Evolutionary conservation across 805 yeast genomes (phyloP), one percentile per base, ranked within the genome.

Genomic region (Candida chauliodis): DNA sequence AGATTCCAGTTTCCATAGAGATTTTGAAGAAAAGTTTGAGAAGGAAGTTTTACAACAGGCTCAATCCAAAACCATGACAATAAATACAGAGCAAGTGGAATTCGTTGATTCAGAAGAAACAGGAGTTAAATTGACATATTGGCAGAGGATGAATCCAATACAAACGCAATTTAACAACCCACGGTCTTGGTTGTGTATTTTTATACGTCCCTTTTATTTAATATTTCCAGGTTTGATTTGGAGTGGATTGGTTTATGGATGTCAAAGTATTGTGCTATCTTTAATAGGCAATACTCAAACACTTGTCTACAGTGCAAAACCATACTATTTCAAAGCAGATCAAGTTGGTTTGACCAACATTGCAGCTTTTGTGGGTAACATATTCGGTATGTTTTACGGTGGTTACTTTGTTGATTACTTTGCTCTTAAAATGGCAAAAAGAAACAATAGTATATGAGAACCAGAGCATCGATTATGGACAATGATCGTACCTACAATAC

Each of bases 251-350:
- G 61, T 66, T 16, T 71, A 72, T 43, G 77, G 76, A 8, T 66
- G 71, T 16, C 75, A 69, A 45, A 69, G 71, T 58, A 66, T 71
- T 74, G 70, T 75, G 73, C 52, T 70, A 14, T 61, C 75, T 1
- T 54, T 72, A 30, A 49, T 71, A 34, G 59, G 63, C 16, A 62
- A 65, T 28, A 69, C 78, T 1, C 74, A 69, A 46, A 60, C 74
- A 1, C 58, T 55, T 34, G 53, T 71, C n/a, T 68, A 59, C 40
- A 36, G 60, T 4, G 50, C 48, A 6, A 53, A 54, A 2, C 73
- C 74, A 4, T 73, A 71, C 47, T 56, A 59, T 43, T 70, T 69
- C 43, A 41, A 61, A 18, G 48, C 69, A 0, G 49, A 62, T 17
- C 47, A 53, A n/a, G 64, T 64, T 11, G 78, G 77, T 7, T 55